Evolutionary conservation across 1,284 basidiomycete genomes (phyloP), one percentile per base, ranked within the genome.

Genomic region (Erythrobasidium hasegawianum): DNA sequence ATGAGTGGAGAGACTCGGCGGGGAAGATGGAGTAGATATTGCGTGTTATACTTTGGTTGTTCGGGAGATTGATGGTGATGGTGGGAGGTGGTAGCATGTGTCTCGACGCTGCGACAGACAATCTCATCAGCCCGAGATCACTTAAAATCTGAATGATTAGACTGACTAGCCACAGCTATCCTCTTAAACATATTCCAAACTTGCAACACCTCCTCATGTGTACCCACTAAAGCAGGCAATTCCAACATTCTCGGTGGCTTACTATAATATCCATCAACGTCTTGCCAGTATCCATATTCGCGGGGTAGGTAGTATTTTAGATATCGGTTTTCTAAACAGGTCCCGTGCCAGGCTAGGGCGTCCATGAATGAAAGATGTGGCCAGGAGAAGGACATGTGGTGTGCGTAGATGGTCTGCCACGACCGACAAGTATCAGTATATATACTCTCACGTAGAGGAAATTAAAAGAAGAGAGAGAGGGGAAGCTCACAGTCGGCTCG

Each of bases 221-320:
- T 61, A 2, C 59, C 65, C 2, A 54, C 20, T 11, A 67, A 24
- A 27, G 47, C 38, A 2, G 47, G 50, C 20, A 62, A 47, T 20
- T 13, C 20, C 16, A 73, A 29, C 0, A 72, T 56, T 13, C 2
- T 22, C 1, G 70, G 68, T 2, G 71, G 68, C 8, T 14, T 16
- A 1, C 55, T 56, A 45, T 73, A 73, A 57, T 72, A 71, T 1
- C 40, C 33, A 27, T 70, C 64, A 24, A 72, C 64, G 22, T 73
- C 70, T 33, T 45, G 47, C 71, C 71, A 73, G 67, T 69, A 73
- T 1, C 72, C 72, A 58, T 69, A 49, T 18, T 49, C 39, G 0
- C 61, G 38, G 22, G 61, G 61, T 13, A 64, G 14, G 26, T 56
- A 29, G 33, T 47, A 56, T 29, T 64, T 64, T 18, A 45, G 41